phyloP scores from a whole-genome alignment of 1,284 basidiomycete genomes.

The Puccinia horiana region DNA sequence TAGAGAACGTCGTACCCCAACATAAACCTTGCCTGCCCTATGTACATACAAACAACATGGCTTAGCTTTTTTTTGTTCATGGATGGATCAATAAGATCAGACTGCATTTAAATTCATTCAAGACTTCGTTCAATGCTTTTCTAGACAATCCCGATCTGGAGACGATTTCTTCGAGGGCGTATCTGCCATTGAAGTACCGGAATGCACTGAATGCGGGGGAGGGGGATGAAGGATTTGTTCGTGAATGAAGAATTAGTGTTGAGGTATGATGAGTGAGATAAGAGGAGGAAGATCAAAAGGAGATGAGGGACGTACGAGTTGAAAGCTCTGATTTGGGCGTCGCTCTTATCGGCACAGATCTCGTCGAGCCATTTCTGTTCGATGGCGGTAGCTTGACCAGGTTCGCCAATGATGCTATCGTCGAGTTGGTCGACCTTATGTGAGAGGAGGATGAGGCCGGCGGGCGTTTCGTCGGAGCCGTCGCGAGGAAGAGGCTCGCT shows the following conservation, averaged over 20 bases:
- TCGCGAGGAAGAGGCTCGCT: constrained; percentile 9
- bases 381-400: constrained; percentile 33
- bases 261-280: not conserved
- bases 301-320: constrained; percentile 30
- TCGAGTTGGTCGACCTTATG: not conserved
- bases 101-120: constrained; percentile 36
- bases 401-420: constrained; percentile 44
- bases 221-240: not conserved
- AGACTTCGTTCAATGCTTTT: constrained; percentile 42
- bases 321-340: constrained; percentile 40
- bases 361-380: constrained; percentile 45
- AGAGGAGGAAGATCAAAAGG: not conserved
- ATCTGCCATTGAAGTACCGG: constrained; percentile 47
- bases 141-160: constrained; percentile 31
- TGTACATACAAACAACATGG: too few relatives aligned
- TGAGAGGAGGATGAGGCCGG: not conserved
- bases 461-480: not conserved
- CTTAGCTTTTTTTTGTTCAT: not conserved
- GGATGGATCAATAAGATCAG: constrained; percentile 43
- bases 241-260: not conserved
- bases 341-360: constrained; percentile 32
- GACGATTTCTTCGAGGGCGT: constrained; percentile 47
- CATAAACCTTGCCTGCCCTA: too few relatives aligned
- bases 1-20: too few relatives aligned
- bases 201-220: constrained; percentile 3